A percentile compares a stretch with the other conserved stretches of the same genome.
Evolutionary conservation across 768 basidiomycete species (phyloP).

Genomic region (Xerocomus spinulosus): DNA sequence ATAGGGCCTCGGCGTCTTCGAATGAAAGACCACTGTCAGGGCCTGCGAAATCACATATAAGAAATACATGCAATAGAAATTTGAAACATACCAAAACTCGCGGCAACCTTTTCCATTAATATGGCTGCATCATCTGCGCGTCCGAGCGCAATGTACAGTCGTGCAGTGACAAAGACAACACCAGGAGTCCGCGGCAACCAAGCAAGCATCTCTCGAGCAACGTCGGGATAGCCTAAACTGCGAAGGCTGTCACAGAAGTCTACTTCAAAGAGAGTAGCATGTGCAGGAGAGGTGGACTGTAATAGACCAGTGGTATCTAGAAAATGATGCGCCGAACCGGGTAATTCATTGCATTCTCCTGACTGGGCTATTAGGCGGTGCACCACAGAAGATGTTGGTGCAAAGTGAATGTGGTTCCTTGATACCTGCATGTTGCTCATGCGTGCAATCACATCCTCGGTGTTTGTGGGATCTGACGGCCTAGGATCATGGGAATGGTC

Average conservation of each 20-base stretch:
- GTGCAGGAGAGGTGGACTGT: constrained; percentile 62
- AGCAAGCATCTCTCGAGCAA: constrained; percentile 60
- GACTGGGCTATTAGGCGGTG: constrained; percentile 57
- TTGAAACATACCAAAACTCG: constrained; percentile 60
- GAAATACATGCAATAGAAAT: neutral
- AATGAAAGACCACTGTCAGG: constrained; percentile 45
- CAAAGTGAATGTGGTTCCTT: constrained; percentile 39
- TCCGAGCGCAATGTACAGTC: constrained; percentile 61
- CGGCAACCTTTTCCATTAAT: constrained; percentile 69
- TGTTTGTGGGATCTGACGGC: constrained; percentile 34
- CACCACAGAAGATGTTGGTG: constrained; percentile 57
- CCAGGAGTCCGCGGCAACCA: constrained; percentile 80
- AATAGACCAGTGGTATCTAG: constrained; percentile 64
- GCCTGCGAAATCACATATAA: constrained; percentile 31
- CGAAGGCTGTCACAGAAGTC: constrained; percentile 69
- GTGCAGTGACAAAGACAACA: constrained; percentile 66
- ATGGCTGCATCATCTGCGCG: constrained; percentile 69
- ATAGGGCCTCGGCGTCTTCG: constrained; percentile 64
- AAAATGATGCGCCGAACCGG: constrained; percentile 63
- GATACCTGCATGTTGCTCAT: constrained; percentile 76
- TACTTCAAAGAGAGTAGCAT: constrained; percentile 64
- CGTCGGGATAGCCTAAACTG: constrained; percentile 54
- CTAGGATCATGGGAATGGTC: constrained; percentile 30
- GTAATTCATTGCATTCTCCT: constrained; percentile 45
- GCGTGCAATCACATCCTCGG: constrained; percentile 60